A percentile compares a stretch with the other conserved stretches of the same genome.
Evolutionary conservation across 177 flowering plant species (phyloP).

Genomic region (Tripterygium wilfordii): DNA sequence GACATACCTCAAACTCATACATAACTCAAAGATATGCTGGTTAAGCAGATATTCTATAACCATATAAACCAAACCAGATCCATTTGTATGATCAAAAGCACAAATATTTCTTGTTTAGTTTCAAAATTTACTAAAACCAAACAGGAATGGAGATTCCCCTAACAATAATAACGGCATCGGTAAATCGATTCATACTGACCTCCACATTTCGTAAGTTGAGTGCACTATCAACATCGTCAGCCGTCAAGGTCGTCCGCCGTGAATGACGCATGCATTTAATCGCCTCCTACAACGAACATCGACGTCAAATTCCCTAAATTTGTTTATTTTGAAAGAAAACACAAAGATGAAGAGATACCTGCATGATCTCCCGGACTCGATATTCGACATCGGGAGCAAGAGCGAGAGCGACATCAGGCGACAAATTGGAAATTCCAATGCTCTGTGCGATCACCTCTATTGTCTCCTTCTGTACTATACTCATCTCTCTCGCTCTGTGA

Average conservation of each 20-base stretch:
- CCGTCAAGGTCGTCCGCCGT: constrained; percentile 58
- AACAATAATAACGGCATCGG: too few relatives aligned
- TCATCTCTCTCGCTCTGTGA: too few relatives aligned
- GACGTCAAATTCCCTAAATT: too few relatives aligned
- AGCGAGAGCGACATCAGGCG: constrained; percentile 74
- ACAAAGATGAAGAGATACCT: constrained; percentile 32
- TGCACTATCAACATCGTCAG: constrained; percentile 88
- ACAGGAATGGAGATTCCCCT: too few relatives aligned
- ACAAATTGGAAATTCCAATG: constrained; percentile 66
- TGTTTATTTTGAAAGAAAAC: neutral
- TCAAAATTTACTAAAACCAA: too few relatives aligned
- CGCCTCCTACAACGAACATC: constrained; percentile 58
- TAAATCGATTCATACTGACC: constrained; percentile 29
- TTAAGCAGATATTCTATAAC: too few relatives aligned
- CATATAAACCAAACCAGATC: too few relatives aligned
- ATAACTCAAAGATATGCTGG: too few relatives aligned
- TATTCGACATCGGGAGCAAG: constrained; percentile 96
- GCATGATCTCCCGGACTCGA: constrained; percentile 92
- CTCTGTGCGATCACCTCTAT: constrained; percentile 93
- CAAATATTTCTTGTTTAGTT: too few relatives aligned
- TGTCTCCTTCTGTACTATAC: constrained; percentile 75
- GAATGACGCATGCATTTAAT: constrained; percentile 96
- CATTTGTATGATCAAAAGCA: too few relatives aligned
- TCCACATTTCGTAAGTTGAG: constrained; percentile 79
- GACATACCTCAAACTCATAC: too few relatives aligned